Conservation (phyloP, 1,284 basidiomycete species). For the Cronartium quercuum region DNA sequence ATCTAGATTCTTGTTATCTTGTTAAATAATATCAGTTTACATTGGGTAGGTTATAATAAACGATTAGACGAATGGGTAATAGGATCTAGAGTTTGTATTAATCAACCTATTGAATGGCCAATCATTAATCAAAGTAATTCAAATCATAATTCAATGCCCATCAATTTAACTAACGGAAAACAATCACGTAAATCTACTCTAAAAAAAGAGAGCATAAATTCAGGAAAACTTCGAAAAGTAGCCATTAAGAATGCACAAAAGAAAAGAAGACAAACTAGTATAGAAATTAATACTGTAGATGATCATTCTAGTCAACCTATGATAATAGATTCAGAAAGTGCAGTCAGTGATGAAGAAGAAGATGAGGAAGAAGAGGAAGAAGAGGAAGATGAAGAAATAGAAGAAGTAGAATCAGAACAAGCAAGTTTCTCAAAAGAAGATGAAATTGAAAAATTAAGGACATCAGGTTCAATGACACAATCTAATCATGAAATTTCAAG, state of each 20-base stretch:
- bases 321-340: conserved; percentile 23
- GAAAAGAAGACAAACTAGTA: neutral
- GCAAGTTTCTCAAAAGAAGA: conserved; percentile 75
- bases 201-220: conserved; percentile 40
- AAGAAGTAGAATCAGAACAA: conserved; percentile 49
- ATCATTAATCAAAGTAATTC: conserved; percentile 57
- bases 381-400: conserved; percentile 54
- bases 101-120: conserved; percentile 89
- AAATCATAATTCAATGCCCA: conserved; percentile 1
- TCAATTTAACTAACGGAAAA: conserved; percentile 12
- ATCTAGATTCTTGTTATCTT: neutral
- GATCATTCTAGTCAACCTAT: conserved; percentile 6
- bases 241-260: conserved; percentile 34
- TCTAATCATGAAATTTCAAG: conserved; percentile 93
- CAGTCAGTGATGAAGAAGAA: conserved; percentile 27
- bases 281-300: conserved; percentile 5
- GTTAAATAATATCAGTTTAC: conserved; percentile 29
- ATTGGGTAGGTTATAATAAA: conserved; percentile 42
- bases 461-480: conserved; percentile 98
- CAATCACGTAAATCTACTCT: conserved; percentile 34
- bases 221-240: conserved; percentile 38
- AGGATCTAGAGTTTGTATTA: conserved; percentile 74
- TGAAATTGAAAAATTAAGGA: conserved; percentile 96
- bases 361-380: conserved; percentile 49
- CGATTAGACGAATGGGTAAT: conserved; percentile 98